Evolutionary conservation across 139 green algal species (phyloP).

Genomic region (Desmodesmus armatus): DNA sequence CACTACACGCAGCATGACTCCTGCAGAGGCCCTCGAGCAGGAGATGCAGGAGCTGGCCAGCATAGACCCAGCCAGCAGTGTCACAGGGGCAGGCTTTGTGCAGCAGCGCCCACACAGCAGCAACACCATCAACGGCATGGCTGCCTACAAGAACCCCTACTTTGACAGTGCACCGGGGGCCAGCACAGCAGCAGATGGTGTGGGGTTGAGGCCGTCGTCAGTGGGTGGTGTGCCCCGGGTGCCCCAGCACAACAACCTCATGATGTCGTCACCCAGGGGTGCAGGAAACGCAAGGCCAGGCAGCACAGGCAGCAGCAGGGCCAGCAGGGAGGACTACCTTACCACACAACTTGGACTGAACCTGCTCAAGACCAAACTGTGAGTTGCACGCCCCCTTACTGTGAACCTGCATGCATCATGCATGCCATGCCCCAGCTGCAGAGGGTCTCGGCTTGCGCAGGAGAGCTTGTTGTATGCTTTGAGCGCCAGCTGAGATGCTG

Average conservation of each 20-base stretch:
- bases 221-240: neutral
- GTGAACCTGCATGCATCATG: too few relatives aligned
- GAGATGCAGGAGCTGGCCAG: slow-evolving; percentile 19
- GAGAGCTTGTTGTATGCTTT: too few relatives aligned
- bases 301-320: neutral
- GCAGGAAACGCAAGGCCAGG: too few relatives aligned
- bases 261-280: too few relatives aligned
- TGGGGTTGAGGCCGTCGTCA: neutral
- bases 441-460: too few relatives aligned
- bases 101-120: neutral
- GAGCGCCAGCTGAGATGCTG: too few relatives aligned
- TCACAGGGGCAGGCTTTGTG: neutral
- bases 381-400: too few relatives aligned
- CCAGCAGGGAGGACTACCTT: neutral
- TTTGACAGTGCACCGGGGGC: neutral
- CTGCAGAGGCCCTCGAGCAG: slow-evolving; percentile 9
- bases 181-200: neutral
- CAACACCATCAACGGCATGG: neutral
- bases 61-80: neutral
- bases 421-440: too few relatives aligned
- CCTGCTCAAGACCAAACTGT: neutral
- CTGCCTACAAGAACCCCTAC: neutral
- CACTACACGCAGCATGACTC: neutral
- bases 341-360: too few relatives aligned
- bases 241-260: slow-evolving; percentile 38